phyloP scores from a whole-genome alignment of 768 basidiomycete genomes.

The Lentinula sp. region DNA sequence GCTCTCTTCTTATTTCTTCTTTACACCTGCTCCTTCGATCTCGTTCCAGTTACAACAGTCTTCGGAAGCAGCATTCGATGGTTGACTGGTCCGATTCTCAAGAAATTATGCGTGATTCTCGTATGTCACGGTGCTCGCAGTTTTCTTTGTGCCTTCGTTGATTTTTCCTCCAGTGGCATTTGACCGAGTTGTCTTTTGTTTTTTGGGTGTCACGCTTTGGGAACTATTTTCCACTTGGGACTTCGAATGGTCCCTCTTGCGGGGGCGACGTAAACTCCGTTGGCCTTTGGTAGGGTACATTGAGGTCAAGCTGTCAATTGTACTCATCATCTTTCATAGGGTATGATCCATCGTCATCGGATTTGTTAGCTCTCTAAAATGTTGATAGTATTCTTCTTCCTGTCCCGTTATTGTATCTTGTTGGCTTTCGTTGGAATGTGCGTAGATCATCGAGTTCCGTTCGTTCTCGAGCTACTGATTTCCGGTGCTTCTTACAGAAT shows the following conservation, averaged over 20 bases:
- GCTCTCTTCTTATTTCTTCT: neutral
- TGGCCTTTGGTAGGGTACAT: conserved; percentile 60
- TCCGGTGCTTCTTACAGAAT: conserved; percentile 32
- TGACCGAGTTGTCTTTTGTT: conserved; percentile 51
- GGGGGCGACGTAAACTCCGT: conserved; percentile 49
- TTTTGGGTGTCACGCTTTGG: conserved; percentile 66
- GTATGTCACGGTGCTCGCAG: conserved; percentile 16
- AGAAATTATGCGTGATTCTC: conserved; percentile 37
- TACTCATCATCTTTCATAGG: neutral
- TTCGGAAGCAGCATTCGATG: conserved; percentile 23
- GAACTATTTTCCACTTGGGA: conserved; percentile 56
- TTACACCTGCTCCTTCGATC: neutral
- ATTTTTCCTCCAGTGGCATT: conserved; percentile 40
- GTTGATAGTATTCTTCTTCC: conserved; percentile 52
- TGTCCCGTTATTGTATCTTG: conserved; percentile 70
- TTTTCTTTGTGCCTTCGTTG: neutral
- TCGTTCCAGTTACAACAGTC: neutral
- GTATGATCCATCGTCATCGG: neutral
- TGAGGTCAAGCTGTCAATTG: neutral
- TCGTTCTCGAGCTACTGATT: neutral
- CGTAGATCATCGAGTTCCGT: neutral
- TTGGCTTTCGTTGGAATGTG: conserved; percentile 47
- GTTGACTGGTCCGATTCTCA: conserved; percentile 43
- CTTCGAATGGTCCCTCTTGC: conserved; percentile 65
- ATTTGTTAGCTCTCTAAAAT: neutral